Base-by-base conservation (phyloP, 208 protist genomes). In the Trypanosoma caninum region DNA sequence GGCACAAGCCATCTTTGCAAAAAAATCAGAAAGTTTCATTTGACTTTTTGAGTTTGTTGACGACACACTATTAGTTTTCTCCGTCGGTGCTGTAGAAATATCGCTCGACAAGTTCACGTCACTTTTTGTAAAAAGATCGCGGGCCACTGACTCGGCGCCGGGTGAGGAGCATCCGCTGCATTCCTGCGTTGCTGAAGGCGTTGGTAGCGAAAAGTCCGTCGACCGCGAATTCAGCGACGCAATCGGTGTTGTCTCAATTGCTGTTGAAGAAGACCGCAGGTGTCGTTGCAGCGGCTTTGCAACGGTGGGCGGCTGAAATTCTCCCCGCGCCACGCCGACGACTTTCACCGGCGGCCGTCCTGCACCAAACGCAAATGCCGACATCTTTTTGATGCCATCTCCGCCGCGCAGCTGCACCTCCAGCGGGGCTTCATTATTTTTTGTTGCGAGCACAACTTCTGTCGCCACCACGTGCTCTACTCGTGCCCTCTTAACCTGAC, bases 21-120 rank as follows among this genome's bases (percentile, higher is more conserved):
- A 94, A 58, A 94, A 94, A 58, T 94, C 84, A 0, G 84, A 86
- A 28, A 94, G 52, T 45, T 84, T 91, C 78, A 82, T 86, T 61
- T 94, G 87, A n/a, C 58, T 23, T 52, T 76, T 65, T 2, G 68
- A 57, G 58, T 76, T 68, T 3, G 64, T 44, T 16, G 30, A 14
- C 10, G 47, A 33, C 18, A 33, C 54, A n/a, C 7, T 45, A 20
- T 13, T 42, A 11, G 41, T 33, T 2, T 7, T 3, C 22, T 20
- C 20, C 14, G 45, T 16, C 48, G 8, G 3, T 4, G 20, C 31
- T 34, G 20, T n/a, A 22, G 34, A 8, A 33, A 16, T 2, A 23
- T 1, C 30, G n/a, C 28, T 33, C 23, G 20, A 1, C 0, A 37
- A 28, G 14, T 38, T 60, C 30, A 4, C 41, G n/a, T 2, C 63